These are phyloP conservation scores for Lipomyces oligophaga DNA, from an alignment of 805 yeast species.

Conservation along the genomic window DNA sequence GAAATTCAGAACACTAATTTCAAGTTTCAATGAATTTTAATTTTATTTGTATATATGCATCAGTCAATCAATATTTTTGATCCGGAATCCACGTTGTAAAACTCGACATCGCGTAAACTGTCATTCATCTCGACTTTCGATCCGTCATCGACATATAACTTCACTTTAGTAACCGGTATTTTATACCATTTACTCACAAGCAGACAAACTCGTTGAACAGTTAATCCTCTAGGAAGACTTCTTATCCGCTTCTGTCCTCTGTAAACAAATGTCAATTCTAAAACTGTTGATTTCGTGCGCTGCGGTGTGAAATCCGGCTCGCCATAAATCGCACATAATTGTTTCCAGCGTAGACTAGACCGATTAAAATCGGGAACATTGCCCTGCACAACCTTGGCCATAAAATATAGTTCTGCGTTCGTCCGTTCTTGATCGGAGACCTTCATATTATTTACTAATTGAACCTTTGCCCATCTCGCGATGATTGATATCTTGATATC, in stretches of 20 bases:
- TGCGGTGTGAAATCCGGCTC: slow-evolving; percentile 2
- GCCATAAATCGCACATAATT: slow-evolving; percentile 35
- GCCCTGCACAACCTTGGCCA: slow-evolving; percentile 46
- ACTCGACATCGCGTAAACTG: slow-evolving; percentile 13
- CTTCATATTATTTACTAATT: slow-evolving; percentile 55
- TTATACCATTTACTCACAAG: slow-evolving; percentile 15
- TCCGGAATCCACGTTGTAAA: slow-evolving; percentile 15
- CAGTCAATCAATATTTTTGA: slow-evolving; percentile 1
- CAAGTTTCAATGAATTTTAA: not conserved
- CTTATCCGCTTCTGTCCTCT: not conserved
- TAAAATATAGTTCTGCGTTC: slow-evolving; percentile 67
- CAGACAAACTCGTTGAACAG: slow-evolving; percentile 16
- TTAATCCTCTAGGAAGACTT: slow-evolving; percentile 10
- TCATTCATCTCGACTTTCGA: slow-evolving; percentile 8
- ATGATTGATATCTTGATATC: slow-evolving; percentile 40
- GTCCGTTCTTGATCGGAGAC: slow-evolving; percentile 47
- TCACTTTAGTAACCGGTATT: slow-evolving; percentile 2
- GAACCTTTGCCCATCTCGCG: slow-evolving; percentile 44
- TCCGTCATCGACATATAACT: slow-evolving; percentile 5
- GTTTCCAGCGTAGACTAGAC: slow-evolving; percentile 41
- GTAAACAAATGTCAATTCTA: slow-evolving; percentile 1
- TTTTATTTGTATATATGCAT: not conserved
- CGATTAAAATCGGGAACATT: slow-evolving; percentile 26
- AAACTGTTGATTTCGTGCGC: not conserved
- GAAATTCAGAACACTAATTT: not conserved